A percentile compares a stretch with the other conserved stretches of the same genome.
Evolutionary conservation across 345 rosid genomes (phyloP).

Genomic region (Eucalyptus polyanthemos): DNA sequence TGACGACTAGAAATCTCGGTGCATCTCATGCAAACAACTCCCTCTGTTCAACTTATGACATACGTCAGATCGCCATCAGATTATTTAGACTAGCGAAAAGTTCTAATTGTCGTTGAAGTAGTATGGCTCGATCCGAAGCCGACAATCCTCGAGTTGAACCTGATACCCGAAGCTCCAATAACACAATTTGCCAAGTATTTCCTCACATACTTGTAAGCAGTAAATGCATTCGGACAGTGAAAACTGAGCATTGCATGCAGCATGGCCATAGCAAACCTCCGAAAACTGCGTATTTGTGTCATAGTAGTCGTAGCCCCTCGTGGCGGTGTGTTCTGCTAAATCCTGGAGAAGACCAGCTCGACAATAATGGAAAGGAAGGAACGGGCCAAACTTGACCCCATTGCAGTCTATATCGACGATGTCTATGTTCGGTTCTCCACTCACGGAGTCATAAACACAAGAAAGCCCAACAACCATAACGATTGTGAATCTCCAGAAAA

Average conservation of each 20-base stretch:
- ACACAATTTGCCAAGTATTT: neutral
- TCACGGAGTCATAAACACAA: neutral
- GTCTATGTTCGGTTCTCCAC: neutral
- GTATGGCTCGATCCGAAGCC: neutral
- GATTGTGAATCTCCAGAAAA: neutral
- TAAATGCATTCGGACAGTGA: neutral
- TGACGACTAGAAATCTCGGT: neutral
- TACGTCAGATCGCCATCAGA: neutral
- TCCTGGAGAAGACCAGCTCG: neutral
- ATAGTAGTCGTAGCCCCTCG: neutral
- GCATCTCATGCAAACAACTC: neutral
- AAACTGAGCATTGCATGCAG: neutral
- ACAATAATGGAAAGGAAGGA: neutral
- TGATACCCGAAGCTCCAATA: neutral
- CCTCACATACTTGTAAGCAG: neutral
- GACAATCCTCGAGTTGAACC: neutral
- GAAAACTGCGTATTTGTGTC: neutral
- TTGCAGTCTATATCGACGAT: neutral
- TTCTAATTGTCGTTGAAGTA: neutral
- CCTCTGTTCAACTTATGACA: neutral
- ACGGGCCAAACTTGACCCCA: neutral
- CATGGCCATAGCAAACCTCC: neutral
- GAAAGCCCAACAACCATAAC: neutral
- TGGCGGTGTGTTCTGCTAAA: neutral
- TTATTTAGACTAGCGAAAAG: neutral